A percentile compares a stretch with the other conserved stretches of the same genome.
Conservation (phyloP, 129 eudicot genomes). For the Cynara cardunculus region DNA sequence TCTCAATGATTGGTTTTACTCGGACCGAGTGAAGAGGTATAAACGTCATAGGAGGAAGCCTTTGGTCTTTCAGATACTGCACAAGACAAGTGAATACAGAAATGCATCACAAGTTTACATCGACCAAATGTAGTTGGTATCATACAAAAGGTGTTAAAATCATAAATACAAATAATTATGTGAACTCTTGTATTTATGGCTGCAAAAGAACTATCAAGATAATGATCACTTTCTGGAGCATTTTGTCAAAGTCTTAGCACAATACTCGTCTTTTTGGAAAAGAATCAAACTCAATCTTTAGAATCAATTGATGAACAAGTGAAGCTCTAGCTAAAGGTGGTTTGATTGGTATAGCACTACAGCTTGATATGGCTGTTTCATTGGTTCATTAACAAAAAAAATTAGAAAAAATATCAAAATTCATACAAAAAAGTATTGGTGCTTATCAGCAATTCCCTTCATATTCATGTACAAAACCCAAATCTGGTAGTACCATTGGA, state of each 20-base stretch:
- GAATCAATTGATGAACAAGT: background rate
- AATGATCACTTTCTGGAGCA: background rate
- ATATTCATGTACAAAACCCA: no score
- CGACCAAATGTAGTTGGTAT: background rate
- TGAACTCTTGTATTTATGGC: background rate
- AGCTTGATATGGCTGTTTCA: background rate
- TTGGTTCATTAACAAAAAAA: background rate
- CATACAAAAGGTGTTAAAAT: background rate
- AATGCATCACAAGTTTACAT: background rate
- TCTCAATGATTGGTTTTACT: conserved; percentile 84
- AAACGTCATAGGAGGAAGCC: conserved; percentile 99
- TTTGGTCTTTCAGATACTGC: conserved; percentile 94
- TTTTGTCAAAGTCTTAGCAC: background rate
- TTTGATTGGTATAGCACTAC: background rate
- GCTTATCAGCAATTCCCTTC: no score
- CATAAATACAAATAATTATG: background rate
- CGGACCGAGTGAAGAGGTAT: conserved; percentile 95
- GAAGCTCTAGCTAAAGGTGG: background rate
- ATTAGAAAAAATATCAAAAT: background rate
- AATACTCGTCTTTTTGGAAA: background rate
- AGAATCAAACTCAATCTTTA: background rate
- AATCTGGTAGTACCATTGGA: no score
- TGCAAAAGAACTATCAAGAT: background rate
- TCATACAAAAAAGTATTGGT: background rate
- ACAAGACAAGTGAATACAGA: conserved; percentile 18